Percentiles rank a stretch among this genome's conserved stretches.
phyloP scores from a whole-genome alignment of 2,329 filamentous ascomycete genomes.

The Sclerotiophoma versabilis region DNA sequence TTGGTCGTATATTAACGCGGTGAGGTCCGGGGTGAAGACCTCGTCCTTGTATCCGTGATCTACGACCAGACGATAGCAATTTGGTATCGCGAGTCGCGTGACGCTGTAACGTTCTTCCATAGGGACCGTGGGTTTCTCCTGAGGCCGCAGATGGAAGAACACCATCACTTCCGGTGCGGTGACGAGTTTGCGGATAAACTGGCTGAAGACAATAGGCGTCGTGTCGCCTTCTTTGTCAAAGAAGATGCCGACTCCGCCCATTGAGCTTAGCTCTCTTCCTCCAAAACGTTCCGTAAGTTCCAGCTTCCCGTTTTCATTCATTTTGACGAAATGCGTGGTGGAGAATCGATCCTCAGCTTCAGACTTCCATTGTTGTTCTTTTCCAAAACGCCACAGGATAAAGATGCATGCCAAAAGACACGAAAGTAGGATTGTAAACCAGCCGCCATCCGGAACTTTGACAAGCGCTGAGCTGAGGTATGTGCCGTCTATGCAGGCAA shows the following conservation, averaged over 20 bases:
- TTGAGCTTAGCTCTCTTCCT: constrained; percentile 36
- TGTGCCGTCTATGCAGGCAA: constrained; percentile 70
- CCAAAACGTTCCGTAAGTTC: constrained; percentile 52
- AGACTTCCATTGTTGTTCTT: constrained; percentile 77
- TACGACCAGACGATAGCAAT: constrained; percentile 72
- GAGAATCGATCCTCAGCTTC: constrained; percentile 66
- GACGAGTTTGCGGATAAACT: constrained; percentile 75
- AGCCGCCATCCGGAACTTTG: constrained; percentile 78
- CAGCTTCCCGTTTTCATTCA: constrained; percentile 39
- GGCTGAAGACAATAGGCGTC: constrained; percentile 71
- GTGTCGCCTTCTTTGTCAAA: constrained; percentile 77
- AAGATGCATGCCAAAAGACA: constrained; percentile 69
- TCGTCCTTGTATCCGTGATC: constrained; percentile 78
- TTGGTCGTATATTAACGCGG: constrained; percentile 62
- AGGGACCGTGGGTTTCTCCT: constrained; percentile 60
- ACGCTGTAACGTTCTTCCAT: constrained; percentile 59
- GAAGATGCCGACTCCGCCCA: constrained; percentile 72
- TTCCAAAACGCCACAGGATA: constrained; percentile 79
- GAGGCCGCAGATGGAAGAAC: constrained; percentile 75
- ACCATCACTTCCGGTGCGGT: constrained; percentile 72
- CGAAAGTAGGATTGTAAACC: constrained; percentile 76
- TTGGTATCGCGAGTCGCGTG: constrained; percentile 58
- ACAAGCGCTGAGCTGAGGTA: constrained; percentile 73
- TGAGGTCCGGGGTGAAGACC: constrained; percentile 70
- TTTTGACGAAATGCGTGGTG: constrained; percentile 55